Evolutionary conservation across 305 asterid species (phyloP), one percentile per base, ranked within the genome.

Genomic region (Solanum hybrid): DNA sequence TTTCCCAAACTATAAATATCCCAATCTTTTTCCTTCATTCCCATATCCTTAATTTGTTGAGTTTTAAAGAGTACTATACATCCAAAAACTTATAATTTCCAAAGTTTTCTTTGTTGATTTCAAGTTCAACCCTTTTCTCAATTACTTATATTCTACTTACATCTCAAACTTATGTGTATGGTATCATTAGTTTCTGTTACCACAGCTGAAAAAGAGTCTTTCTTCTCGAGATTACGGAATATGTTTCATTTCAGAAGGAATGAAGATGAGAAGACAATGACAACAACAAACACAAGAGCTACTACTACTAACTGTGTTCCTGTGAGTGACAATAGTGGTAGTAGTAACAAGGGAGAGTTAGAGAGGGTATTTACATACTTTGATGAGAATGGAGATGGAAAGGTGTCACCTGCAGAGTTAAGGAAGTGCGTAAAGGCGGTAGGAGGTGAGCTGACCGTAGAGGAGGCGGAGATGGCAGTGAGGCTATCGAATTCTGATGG

Each of bases 371-470:
- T 95, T 56, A 81, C 90, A 7, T 93, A 91, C 87, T 88, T 95
- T 16, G 96, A 95, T 46, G 79, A 89, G 42, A 86, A 94, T 87
- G 89, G 88, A 42, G 98, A 95, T 88, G 96, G 95, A 17, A 92
- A 69, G 85, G 93, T 95, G 3, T 93, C 96, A 2, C 93, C 88
- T 1, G 91, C 87, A 1, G 97, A 94, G 91, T 92, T 95, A 20
- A 79, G 88, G 77, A 85, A 80, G 9, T 93, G 92, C 31, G 90
- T 95, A 87, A 76, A 86, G n/a, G 90, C 94, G 0, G 87, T 92
- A 7, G 97, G 96, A 8, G 97, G 94, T 0, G 24, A 93, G 5
- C 31, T 94, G 89, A 85, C 94, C 17, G 88, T 10, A 2, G 95
- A 92, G 42, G 96, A 92, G 88, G 96, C 96, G 29, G 90, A 73